Evolutionary conservation across 2,329 filamentous ascomycete species (phyloP).

Genomic region (Exophiala oligosperma): DNA sequence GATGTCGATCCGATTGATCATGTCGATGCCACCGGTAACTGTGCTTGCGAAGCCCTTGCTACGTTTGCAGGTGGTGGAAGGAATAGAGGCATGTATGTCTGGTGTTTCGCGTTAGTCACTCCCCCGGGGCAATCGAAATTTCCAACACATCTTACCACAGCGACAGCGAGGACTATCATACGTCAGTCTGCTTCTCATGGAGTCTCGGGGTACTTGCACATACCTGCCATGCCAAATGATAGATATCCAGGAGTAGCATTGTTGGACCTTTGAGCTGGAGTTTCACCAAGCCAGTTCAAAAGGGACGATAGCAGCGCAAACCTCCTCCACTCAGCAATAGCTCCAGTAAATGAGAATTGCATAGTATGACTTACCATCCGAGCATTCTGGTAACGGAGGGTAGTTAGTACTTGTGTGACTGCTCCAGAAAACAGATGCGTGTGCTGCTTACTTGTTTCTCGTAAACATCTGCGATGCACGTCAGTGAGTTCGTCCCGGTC

Average conservation of each 20-base stretch:
- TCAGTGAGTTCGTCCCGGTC: conserved; percentile 2
- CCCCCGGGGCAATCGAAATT: neutral
- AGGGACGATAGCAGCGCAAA: conserved; percentile 49
- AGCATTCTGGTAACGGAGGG: conserved; percentile 53
- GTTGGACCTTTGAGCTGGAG: conserved; percentile 55
- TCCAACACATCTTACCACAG: conserved; percentile 42
- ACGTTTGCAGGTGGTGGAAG: conserved; percentile 53
- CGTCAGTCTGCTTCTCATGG: conserved; percentile 3
- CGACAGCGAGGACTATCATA: conserved; percentile 59
- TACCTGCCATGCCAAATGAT: conserved; percentile 74
- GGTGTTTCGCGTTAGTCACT: conserved; percentile 26
- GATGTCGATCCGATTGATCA: neutral
- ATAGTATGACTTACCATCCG: conserved; percentile 53
- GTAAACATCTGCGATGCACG: conserved; percentile 69
- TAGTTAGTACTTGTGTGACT: neutral
- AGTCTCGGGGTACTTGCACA: neutral
- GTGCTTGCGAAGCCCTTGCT: conserved; percentile 43
- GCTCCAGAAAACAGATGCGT: conserved; percentile 11
- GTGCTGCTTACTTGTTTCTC: conserved; percentile 68
- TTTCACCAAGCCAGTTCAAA: conserved; percentile 50
- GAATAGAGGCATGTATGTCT: conserved; percentile 67
- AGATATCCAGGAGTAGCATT: conserved; percentile 70
- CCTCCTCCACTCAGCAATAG: conserved; percentile 33
- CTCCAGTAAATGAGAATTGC: neutral
- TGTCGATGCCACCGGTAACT: conserved; percentile 48